Evolutionary conservation across 2,329 filamentous ascomycete species (phyloP), one percentile per base, ranked within the genome.

Genomic region (Exophiala sp.): DNA sequence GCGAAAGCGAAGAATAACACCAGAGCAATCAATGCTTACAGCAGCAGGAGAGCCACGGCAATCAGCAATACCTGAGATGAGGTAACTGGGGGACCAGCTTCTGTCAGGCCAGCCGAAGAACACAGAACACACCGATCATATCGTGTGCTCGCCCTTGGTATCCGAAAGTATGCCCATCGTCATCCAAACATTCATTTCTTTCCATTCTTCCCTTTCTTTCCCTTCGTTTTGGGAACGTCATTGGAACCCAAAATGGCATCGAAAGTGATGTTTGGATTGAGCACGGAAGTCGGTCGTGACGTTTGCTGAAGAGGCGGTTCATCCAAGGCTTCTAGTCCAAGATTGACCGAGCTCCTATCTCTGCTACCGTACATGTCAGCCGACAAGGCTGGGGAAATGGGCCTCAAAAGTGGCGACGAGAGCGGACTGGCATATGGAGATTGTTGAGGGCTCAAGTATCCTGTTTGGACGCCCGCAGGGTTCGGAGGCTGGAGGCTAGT

Each of bases 261-360:
- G 54, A 75, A 75, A 45, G 70, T 74, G 64, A 73, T 70, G 44
- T 69, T 70, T 8, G 72, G 72, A 53, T 75, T 73, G 56, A 70
- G 65, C 18, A 65, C 64, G 43, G 66, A 69, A 8, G 66, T 60
- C 1, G 69, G 66, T n/a, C 70, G 63, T 18, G 65, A 57, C 3
- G 19, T 34, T 23, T 66, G 65, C 13, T 68, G 65, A 23, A 71
- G 67, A 32, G 70, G 63, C 8, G 70, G 69, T 5, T 65, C 64
- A 42, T 72, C 67, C 5, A 72, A 55, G 1, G 70, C 71, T 57
- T 74, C 72, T 6, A 74, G 59, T 18, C 70, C 70, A 1, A 70
- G 65, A 47, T 72, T 66, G 48, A 73, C 69, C 1, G 70, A 72
- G 30, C 64, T 66, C 13, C 70, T 66, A n/a, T 68, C 67, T 21